A percentile compares a stretch with the other conserved stretches of the same genome.
Conservation (phyloP, 2,329 filamentous ascomycete genomes). For the Phialophora tarda region DNA sequence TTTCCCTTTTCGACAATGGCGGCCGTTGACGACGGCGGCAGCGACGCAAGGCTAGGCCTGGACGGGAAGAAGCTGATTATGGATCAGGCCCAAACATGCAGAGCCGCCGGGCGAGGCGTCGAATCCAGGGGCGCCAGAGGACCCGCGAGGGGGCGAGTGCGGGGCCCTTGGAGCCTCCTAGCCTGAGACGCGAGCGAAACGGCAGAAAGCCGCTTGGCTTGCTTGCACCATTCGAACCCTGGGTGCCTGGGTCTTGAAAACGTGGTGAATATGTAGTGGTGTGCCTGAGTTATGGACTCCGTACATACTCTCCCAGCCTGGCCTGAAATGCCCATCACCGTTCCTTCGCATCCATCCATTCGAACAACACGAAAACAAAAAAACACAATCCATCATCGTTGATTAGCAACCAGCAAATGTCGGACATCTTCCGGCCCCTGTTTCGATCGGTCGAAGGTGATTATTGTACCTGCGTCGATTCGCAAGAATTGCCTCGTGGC, state of each 20-base stretch:
- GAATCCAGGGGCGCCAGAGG: slow-evolving; percentile 9
- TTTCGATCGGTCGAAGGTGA: slow-evolving; percentile 28
- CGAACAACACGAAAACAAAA: background rate
- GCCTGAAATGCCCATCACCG: background rate
- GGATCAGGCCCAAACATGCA: slow-evolving; percentile 1
- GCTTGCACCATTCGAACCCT: background rate
- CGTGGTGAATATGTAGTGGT: background rate
- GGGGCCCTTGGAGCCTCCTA: background rate
- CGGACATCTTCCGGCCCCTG: slow-evolving; percentile 28
- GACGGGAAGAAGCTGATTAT: slow-evolving; percentile 23
- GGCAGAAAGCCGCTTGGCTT: slow-evolving; percentile 8
- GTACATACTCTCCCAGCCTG: background rate
- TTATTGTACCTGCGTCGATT: slow-evolving; percentile 8
- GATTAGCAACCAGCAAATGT: slow-evolving; percentile 17
- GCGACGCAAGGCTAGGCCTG: slow-evolving; percentile 3
- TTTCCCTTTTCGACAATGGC: slow-evolving; percentile 9
- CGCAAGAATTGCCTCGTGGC: background rate
- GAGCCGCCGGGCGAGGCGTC: slow-evolving; percentile 6
- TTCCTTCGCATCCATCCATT: slow-evolving; percentile 9
- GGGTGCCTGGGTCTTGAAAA: background rate
- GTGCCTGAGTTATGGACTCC: background rate
- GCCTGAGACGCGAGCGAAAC: slow-evolving; percentile 10
- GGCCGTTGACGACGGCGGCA: slow-evolving; percentile 17
- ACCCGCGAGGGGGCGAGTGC: background rate
- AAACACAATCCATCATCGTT: background rate